Percentiles rank a stretch among this genome's conserved stretches.
These are phyloP conservation scores for Pseudogymnoascus sp. DNA, from an alignment of 2,329 filamentous ascomycete genomes.

Conservation along the genomic window DNA sequence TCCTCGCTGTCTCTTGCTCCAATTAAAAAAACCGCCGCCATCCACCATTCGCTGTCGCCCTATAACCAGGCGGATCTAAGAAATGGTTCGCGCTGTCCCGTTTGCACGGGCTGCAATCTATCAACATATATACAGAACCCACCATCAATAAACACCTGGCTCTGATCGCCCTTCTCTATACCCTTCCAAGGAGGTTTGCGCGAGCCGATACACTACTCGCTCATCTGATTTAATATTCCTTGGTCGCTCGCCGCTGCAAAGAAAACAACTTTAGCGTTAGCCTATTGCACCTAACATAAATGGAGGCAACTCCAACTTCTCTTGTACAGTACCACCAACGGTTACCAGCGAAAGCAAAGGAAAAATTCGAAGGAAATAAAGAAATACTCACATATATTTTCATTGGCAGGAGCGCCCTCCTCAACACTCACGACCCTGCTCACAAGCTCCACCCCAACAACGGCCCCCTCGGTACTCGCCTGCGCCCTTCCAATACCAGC, in stretches of 20 bases:
- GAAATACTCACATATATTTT: conserved; percentile 1
- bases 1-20: not conserved
- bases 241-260: not conserved
- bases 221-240: not conserved
- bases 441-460: not conserved
- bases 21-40: not conserved
- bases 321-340: not conserved
- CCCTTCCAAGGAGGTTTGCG: not conserved
- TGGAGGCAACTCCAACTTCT: not conserved
- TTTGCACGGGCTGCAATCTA: not conserved
- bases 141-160: not conserved
- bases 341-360: not conserved
- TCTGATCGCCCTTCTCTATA: not conserved
- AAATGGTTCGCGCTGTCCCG: not conserved
- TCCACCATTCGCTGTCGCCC: not conserved
- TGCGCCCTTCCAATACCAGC: not conserved
- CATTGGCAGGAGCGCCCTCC: not conserved
- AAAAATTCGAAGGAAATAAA: not conserved
- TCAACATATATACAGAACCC: not conserved
- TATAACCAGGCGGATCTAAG: not conserved
- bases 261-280: not conserved
- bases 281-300: not conserved
- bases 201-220: not conserved
- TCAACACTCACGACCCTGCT: not conserved
- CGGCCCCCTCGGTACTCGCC: not conserved